A percentile compares a stretch with the other conserved stretches of the same genome.
These are phyloP conservation scores for Ophioceras dolichostomum DNA, from an alignment of 2,329 filamentous ascomycete genomes.

Conservation along the genomic window DNA sequence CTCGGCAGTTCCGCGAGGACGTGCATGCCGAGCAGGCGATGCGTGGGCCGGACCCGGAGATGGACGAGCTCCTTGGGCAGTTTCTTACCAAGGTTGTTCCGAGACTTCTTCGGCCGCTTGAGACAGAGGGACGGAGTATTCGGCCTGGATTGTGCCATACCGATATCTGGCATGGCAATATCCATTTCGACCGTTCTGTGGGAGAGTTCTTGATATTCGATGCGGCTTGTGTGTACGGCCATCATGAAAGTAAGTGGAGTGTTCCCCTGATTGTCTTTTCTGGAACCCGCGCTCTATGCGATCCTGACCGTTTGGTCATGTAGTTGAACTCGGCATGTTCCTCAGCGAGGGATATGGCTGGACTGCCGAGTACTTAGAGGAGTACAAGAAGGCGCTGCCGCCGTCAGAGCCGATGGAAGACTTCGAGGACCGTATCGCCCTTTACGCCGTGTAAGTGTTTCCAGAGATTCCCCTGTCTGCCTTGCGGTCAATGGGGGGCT, in stretches of 20 bases:
- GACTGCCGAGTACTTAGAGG: conserved; percentile 11
- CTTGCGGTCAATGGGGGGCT: too few relatives aligned
- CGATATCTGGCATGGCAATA: conserved; percentile 14
- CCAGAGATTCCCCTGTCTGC: too few relatives aligned
- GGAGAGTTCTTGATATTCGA: background rate
- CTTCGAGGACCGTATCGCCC: conserved; percentile 14
- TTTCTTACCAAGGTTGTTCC: conserved; percentile 8
- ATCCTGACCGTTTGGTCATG: too few relatives aligned
- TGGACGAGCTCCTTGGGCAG: conserved; percentile 6
- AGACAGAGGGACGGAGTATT: conserved; percentile 11
- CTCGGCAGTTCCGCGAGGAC: background rate
- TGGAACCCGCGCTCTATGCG: too few relatives aligned
- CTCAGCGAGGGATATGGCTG: conserved; percentile 13
- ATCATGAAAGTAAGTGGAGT: conserved; percentile 13
- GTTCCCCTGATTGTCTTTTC: too few relatives aligned
- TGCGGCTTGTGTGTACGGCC: conserved; percentile 11
- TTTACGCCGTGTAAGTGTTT: conserved; percentile 8
- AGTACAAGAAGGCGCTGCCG: conserved; percentile 13
- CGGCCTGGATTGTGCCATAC: conserved; percentile 13
- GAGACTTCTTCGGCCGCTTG: conserved; percentile 11
- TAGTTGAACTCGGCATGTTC: conserved; percentile 13
- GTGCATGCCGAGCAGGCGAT: background rate
- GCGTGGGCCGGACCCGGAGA: background rate
- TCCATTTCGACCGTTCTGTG: conserved; percentile 7
- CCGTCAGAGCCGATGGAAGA: conserved; percentile 15